Conservation (phyloP, 2,329 filamentous ascomycete genomes). For the Arthrobotrys sinensis region DNA sequence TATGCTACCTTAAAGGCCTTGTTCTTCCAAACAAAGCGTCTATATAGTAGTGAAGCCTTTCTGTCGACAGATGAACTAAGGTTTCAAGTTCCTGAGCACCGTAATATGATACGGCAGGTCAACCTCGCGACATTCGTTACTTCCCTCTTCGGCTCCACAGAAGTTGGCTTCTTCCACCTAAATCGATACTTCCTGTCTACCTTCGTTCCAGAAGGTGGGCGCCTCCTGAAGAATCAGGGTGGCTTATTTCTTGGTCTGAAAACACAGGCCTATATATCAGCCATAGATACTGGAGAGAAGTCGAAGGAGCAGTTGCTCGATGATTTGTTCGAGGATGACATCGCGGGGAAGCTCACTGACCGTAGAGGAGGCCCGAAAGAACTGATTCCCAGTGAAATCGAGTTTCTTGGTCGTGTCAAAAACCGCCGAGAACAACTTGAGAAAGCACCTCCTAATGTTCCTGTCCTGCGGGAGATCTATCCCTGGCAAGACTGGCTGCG, state of each 20-base stretch:
- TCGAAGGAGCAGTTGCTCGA: conserved; percentile 73
- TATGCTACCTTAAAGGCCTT: conserved; percentile 75
- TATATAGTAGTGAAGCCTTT: conserved; percentile 75
- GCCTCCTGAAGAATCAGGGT: conserved; percentile 75
- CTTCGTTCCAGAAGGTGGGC: conserved; percentile 75
- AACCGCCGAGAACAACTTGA: conserved; percentile 74
- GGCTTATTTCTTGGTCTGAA: conserved; percentile 77
- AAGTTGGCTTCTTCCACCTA: conserved; percentile 76
- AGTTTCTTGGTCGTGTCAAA: conserved; percentile 73
- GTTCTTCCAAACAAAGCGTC: conserved; percentile 76
- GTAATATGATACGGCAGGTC: conserved; percentile 75
- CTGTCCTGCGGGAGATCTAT: conserved; percentile 73
- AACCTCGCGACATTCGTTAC: conserved; percentile 78
- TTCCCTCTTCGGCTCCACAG: conserved; percentile 76
- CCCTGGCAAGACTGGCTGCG: conserved; percentile 77
- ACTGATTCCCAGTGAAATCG: conserved; percentile 74
- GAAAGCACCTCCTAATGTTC: conserved; percentile 70
- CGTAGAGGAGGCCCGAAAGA: conserved; percentile 73
- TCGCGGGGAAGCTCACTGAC: conserved; percentile 72
- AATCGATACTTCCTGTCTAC: conserved; percentile 77
- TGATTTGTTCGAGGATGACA: conserved; percentile 74
- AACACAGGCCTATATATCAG: conserved; percentile 78
- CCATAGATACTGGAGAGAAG: conserved; percentile 73
- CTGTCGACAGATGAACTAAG: conserved; percentile 72
- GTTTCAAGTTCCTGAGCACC: conserved; percentile 71